Evolutionary conservation across 2,329 filamentous ascomycete genomes (phyloP).

Genomic region (Tolypocladium endophyticum): DNA sequence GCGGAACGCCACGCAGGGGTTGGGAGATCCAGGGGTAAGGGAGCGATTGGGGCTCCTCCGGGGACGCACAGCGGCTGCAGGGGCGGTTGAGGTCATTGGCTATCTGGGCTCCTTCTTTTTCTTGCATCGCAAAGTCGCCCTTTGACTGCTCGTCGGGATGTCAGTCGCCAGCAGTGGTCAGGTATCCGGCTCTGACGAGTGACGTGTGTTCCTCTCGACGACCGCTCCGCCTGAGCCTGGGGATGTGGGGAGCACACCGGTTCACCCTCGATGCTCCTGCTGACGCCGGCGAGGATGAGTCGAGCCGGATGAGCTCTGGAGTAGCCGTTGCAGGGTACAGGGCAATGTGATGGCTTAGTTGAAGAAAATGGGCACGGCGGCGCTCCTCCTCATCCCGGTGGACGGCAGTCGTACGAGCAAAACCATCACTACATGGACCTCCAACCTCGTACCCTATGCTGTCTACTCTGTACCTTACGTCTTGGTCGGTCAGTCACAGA

Average conservation of each 20-base stretch:
- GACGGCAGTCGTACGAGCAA: neutral
- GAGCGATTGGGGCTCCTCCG: neutral
- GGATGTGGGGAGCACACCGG: no score
- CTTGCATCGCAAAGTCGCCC: neutral
- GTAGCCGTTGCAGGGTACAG: neutral
- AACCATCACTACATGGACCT: neutral
- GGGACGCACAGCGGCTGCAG: slow-evolving; percentile 1
- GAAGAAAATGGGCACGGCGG: neutral
- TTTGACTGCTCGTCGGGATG: neutral
- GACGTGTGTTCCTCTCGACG: neutral
- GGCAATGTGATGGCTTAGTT: neutral
- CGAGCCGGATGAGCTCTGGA: neutral
- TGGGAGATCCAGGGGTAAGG: neutral
- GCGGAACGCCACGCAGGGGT: neutral
- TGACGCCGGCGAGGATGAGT: neutral
- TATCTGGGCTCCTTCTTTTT: neutral
- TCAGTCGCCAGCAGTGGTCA: neutral
- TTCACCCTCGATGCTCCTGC: neutral
- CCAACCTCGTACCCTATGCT: no score
- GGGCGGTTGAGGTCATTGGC: neutral
- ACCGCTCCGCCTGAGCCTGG: no score
- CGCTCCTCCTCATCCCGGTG: neutral
- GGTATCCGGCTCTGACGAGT: neutral
- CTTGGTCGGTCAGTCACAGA: neutral
- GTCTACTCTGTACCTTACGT: neutral